Conservation (phyloP, 371 early-diverging fungal species). For the Blakeslea trispora region DNA sequence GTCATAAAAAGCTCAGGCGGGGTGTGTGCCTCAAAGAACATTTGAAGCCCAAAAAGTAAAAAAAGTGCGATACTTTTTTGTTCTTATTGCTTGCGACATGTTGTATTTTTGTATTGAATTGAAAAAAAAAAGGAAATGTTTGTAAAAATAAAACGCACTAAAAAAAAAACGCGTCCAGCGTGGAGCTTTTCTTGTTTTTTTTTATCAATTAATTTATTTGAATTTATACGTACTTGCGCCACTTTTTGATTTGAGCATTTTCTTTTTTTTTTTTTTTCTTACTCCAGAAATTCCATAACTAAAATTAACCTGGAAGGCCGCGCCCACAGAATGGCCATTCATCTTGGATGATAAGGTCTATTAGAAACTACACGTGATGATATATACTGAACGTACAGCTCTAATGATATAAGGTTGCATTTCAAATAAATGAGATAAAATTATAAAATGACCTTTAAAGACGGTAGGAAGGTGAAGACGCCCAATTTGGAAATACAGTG, state of each 20-base stretch:
- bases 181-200: neutral
- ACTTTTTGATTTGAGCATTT: neutral
- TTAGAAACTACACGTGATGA: neutral
- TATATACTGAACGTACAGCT: neutral
- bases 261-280: no score
- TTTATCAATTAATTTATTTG: neutral
- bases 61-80: neutral
- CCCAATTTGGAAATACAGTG: constrained; percentile 1
- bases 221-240: neutral
- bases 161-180: neutral
- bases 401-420: constrained; percentile 2
- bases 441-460: neutral
- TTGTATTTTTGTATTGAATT: constrained; percentile 8
- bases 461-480: neutral
- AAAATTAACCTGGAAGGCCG: no score
- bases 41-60: no score
- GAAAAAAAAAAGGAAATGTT: constrained; percentile 13
- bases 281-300: no score
- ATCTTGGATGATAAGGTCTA: neutral
- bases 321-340: neutral
- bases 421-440: neutral
- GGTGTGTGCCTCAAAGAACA: no score
- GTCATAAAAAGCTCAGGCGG: no score
- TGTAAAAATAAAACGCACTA: constrained; percentile 16
- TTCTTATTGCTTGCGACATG: neutral